Evolutionary conservation across 1,284 basidiomycete genomes (phyloP).

Genomic region (Cutaneotrichosporon spelunceum): DNA sequence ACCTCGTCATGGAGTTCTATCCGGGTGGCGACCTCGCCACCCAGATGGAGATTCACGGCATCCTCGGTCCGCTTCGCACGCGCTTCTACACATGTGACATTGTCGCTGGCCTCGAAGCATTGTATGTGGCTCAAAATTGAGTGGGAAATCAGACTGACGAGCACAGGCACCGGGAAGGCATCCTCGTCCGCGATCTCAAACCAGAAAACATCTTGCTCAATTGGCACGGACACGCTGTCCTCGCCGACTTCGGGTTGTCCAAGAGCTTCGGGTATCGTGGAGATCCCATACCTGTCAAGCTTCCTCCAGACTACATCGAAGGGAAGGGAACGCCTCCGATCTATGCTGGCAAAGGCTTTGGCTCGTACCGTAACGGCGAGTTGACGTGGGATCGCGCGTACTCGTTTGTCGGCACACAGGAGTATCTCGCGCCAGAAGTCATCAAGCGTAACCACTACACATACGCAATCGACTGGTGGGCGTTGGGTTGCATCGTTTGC

Average conservation of each 20-base stretch:
- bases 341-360: slow-evolving; percentile 26
- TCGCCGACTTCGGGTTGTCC: slow-evolving; percentile 82
- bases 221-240: slow-evolving; percentile 85
- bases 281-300: slow-evolving; percentile 37
- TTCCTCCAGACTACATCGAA: slow-evolving; percentile 24
- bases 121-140: slow-evolving; percentile 49
- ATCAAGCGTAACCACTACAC: slow-evolving; percentile 86
- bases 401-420: slow-evolving; percentile 63
- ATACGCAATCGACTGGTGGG: slow-evolving; percentile 98
- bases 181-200: slow-evolving; percentile 54
- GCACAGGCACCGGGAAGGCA: slow-evolving; percentile 50
- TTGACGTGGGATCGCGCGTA: slow-evolving; percentile 27
- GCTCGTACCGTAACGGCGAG: slow-evolving; percentile 25
- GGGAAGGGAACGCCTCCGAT: slow-evolving; percentile 24
- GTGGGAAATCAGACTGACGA: not conserved
- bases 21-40: slow-evolving; percentile 95
- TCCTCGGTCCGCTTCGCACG: slow-evolving; percentile 83
- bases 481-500: slow-evolving; percentile 92
- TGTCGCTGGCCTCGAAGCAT: slow-evolving; percentile 86
- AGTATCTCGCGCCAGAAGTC: slow-evolving; percentile 88
- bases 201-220: slow-evolving; percentile 90
- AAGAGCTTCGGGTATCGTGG: slow-evolving; percentile 45
- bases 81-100: slow-evolving; percentile 96
- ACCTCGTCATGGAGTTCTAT: slow-evolving; percentile 72
- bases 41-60: slow-evolving; percentile 89